Evolutionary conservation across 129 eudicot genomes (phyloP).

Genomic region (Kitagawia praeruptora): DNA sequence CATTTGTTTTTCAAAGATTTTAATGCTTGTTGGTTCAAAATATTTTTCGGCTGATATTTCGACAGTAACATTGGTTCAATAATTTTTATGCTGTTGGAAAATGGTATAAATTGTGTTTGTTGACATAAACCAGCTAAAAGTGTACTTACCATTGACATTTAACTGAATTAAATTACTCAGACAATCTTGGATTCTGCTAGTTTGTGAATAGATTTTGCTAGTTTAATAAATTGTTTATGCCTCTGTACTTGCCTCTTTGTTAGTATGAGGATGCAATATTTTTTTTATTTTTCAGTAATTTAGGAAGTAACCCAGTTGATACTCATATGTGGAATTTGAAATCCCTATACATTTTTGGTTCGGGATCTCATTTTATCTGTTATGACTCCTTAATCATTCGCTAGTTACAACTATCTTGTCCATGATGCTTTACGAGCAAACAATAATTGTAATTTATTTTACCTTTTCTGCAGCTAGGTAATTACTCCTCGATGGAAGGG

Average conservation of each 20-base stretch:
- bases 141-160: neutral
- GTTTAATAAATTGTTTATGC: neutral
- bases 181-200: neutral
- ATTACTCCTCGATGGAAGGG: constrained; percentile 95
- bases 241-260: neutral
- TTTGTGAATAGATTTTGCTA: too few species aligned
- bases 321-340: neutral
- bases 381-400: neutral
- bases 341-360: neutral
- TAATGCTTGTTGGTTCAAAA: neutral
- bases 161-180: neutral
- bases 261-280: neutral
- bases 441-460: neutral
- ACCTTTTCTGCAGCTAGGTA: constrained; percentile 58
- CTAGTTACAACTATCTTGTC: neutral
- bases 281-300: neutral
- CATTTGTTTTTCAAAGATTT: neutral
- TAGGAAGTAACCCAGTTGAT: neutral
- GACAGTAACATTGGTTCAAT: neutral
- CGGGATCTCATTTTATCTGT: neutral
- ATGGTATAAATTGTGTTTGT: neutral
- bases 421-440: constrained; percentile 4
- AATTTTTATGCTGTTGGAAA: neutral
- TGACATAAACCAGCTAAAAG: too few species aligned
- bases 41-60: neutral